Conservation (phyloP, 2,329 filamentous ascomycete genomes). For the Beauveria pseudobassiana region DNA sequence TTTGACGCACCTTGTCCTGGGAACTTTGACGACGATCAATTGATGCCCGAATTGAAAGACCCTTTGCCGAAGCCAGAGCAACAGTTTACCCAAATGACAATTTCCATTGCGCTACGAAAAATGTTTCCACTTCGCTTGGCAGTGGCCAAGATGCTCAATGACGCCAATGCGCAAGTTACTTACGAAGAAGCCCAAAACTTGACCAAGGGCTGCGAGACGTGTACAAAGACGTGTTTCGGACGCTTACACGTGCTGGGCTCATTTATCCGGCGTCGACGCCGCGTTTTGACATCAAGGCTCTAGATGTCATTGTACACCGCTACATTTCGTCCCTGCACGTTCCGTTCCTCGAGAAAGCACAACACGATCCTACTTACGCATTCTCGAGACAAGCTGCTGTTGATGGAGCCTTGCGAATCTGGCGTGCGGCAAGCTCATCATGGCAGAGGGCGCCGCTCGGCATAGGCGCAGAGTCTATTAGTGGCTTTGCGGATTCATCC, state of each 20-base stretch:
- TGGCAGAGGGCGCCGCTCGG: background rate
- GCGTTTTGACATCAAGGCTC: conserved; percentile 27
- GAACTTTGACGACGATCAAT: conserved; percentile 44
- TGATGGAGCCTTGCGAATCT: conserved; percentile 41
- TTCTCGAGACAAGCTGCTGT: conserved; percentile 41
- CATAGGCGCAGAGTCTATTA: background rate
- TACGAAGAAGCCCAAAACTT: conserved; percentile 39
- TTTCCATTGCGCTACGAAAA: conserved; percentile 33
- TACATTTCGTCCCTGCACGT: conserved; percentile 50
- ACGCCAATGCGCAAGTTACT: conserved; percentile 25
- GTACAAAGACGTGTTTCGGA: conserved; percentile 34
- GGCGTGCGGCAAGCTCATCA: conserved; percentile 28
- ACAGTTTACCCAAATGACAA: conserved; percentile 32
- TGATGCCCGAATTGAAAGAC: conserved; percentile 21
- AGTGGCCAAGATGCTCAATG: conserved; percentile 36
- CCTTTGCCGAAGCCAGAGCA: conserved; percentile 25
- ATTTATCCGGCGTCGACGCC: conserved; percentile 29
- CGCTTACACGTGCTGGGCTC: conserved; percentile 17
- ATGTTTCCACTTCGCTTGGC: conserved; percentile 36
- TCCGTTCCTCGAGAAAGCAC: conserved; percentile 36
- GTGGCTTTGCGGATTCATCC: conserved; percentile 5
- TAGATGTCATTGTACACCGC: conserved; percentile 45
- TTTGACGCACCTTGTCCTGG: conserved; percentile 41
- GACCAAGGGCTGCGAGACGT: conserved; percentile 33
- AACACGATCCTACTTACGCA: conserved; percentile 36